Conservation (phyloP, 2,329 filamentous ascomycete species). For the Knoxdaviesia capensis region DNA sequence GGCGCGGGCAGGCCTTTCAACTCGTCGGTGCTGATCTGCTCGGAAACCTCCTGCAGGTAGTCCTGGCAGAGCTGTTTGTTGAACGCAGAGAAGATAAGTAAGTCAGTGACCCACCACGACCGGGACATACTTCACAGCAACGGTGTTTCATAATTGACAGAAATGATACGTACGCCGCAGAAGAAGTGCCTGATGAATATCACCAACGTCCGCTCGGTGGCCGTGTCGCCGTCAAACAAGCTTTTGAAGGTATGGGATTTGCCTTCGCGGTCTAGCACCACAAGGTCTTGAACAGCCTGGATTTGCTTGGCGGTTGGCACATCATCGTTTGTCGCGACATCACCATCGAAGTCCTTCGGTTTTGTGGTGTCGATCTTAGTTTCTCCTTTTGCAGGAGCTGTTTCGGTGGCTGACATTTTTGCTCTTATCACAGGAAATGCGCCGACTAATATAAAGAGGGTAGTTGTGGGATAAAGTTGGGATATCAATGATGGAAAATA, state of each 20-base stretch:
- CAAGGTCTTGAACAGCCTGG: slow-evolving; percentile 29
- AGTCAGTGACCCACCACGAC: too few relatives aligned
- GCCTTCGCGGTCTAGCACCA: slow-evolving; percentile 40
- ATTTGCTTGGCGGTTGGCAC: slow-evolving; percentile 29
- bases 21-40: slow-evolving; percentile 29
- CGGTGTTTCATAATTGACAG: background rate
- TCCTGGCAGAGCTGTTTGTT: slow-evolving; percentile 49
- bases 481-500: too few relatives aligned
- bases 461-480: too few relatives aligned
- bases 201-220: slow-evolving; percentile 38
- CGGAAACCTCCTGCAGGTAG: slow-evolving; percentile 43
- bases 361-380: slow-evolving; percentile 16
- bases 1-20: slow-evolving; percentile 29
- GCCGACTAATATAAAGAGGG: too few relatives aligned
- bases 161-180: slow-evolving; percentile 41
- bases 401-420: too few relatives aligned
- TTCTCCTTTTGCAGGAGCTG: too few relatives aligned
- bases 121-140: too few relatives aligned
- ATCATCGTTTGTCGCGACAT: slow-evolving; percentile 32
- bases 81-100: too few relatives aligned
- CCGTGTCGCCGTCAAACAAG: slow-evolving; percentile 35
- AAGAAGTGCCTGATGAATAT: slow-evolving; percentile 68
- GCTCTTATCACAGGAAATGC: too few relatives aligned
- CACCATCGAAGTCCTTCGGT: slow-evolving; percentile 32
- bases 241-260: slow-evolving; percentile 40